Evolutionary conservation across 345 rosid genomes (phyloP).

Genomic region (Eucalyptus marginata): DNA sequence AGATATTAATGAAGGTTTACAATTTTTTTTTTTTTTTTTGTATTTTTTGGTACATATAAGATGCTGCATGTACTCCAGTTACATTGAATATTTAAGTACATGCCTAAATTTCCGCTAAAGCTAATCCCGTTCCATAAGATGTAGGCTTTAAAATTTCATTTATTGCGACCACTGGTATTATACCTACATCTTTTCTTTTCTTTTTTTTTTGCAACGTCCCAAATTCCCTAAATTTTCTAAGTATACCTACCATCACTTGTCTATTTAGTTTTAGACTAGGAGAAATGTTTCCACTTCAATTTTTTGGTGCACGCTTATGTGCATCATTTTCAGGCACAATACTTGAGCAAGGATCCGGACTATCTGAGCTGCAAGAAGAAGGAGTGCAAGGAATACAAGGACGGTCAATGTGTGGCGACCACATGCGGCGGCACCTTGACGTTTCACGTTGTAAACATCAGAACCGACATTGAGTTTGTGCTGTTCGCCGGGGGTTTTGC

Average conservation of each 20-base stretch:
- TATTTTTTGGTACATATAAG: background rate
- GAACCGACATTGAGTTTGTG: conserved; percentile 52
- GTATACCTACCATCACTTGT: background rate
- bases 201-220: background rate
- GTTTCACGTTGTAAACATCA: conserved; percentile 51
- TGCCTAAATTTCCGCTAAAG: no score
- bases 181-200: background rate
- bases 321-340: conserved; percentile 24
- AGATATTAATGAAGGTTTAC: background rate
- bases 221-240: background rate
- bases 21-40: background rate
- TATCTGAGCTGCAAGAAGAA: conserved; percentile 34
- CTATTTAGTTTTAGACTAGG: background rate
- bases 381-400: conserved; percentile 11
- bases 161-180: background rate
- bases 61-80: background rate
- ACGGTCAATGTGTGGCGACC: background rate
- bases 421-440: conserved; percentile 31
- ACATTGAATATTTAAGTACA: background rate
- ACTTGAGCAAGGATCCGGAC: conserved; percentile 29
- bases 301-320: background rate
- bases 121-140: no score
- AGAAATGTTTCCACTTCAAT: background rate
- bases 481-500: conserved; percentile 44
- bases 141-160: background rate